These are phyloP conservation scores for Cryoendolithus antarcticus DNA, from an alignment of 2,329 filamentous ascomycete species.

Conservation along the genomic window DNA sequence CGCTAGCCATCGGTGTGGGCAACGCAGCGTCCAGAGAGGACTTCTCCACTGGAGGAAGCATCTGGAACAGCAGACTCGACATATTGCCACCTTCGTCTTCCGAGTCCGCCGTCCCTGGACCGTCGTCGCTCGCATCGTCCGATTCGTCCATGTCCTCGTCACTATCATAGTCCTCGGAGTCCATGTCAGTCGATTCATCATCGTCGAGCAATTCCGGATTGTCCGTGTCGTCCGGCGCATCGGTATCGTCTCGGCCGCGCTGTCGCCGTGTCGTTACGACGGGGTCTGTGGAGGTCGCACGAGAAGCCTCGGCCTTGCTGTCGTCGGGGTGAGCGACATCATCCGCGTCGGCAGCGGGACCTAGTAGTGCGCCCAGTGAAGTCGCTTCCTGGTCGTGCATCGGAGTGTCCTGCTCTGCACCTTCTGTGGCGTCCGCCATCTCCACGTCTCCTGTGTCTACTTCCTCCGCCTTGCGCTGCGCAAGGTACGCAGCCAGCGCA, in stretches of 20 bases:
- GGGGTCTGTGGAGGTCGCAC: no score
- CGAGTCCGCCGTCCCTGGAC: neutral
- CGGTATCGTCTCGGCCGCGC: neutral
- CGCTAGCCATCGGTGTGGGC: conserved; percentile 21
- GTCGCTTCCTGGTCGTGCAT: no score
- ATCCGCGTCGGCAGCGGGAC: no score
- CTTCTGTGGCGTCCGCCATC: neutral
- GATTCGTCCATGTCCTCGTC: conserved; percentile 28
- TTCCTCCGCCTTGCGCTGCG: conserved; percentile 10
- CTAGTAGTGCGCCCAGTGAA: no score
- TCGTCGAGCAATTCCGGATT: conserved; percentile 18
- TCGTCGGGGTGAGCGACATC: no score
- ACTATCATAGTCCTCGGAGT: conserved; percentile 21
- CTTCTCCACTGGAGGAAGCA: conserved; percentile 17
- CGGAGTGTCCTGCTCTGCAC: no score
- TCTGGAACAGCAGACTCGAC: conserved; percentile 6
- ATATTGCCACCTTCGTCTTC: no score
- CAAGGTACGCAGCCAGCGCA: conserved; percentile 18
- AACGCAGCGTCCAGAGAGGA: conserved; percentile 18
- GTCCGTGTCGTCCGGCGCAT: neutral
- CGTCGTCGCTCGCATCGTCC: conserved; percentile 17
- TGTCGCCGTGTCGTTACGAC: no score
- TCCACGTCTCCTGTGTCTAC: conserved; percentile 8
- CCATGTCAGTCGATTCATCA: conserved; percentile 28
- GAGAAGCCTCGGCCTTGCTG: no score